Evolutionary conservation across 805 yeast genomes (phyloP).

Genomic region (Teunomyces tritomae): DNA sequence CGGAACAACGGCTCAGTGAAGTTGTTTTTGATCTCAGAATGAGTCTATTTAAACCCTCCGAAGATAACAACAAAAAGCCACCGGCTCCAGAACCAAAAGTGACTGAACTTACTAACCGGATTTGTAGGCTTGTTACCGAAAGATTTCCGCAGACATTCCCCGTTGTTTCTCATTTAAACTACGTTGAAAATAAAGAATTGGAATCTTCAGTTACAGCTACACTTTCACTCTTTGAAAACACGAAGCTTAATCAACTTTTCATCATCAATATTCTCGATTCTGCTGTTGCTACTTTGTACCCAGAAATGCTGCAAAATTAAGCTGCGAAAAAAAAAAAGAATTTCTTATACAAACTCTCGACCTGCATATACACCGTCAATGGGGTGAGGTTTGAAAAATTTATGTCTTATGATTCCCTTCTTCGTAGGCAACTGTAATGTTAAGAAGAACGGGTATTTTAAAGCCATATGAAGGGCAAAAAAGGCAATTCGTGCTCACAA

Average conservation of each 20-base stretch:
- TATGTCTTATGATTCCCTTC: not conserved
- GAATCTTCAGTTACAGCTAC: constrained; percentile 7
- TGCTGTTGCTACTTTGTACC: constrained; percentile 35
- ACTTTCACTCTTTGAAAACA: constrained; percentile 12
- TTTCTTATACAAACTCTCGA: too few relatives aligned
- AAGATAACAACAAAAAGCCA: not conserved
- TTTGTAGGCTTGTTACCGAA: constrained; percentile 9
- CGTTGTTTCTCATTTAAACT: not conserved
- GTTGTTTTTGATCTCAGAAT: constrained; percentile 12
- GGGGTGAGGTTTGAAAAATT: constrained; percentile 1
- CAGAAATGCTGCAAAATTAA: constrained; percentile 24
- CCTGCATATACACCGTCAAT: not conserved
- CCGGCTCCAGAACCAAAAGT: not conserved
- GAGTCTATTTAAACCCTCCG: constrained; percentile 11
- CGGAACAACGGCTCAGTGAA: constrained; percentile 9
- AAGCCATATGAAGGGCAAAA: not conserved
- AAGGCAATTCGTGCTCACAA: constrained; percentile 13
- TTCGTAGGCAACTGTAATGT: not conserved
- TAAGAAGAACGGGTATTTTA: not conserved
- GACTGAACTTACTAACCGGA: constrained; percentile 11
- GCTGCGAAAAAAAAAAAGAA: not conserved
- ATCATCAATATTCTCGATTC: constrained; percentile 43
- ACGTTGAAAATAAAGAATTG: constrained; percentile 10
- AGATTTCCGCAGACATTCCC: constrained; percentile 3
- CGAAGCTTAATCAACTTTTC: constrained; percentile 42